phyloP scores from a whole-genome alignment of 805 yeast species.

The Lipomyces chichibuensis region DNA sequence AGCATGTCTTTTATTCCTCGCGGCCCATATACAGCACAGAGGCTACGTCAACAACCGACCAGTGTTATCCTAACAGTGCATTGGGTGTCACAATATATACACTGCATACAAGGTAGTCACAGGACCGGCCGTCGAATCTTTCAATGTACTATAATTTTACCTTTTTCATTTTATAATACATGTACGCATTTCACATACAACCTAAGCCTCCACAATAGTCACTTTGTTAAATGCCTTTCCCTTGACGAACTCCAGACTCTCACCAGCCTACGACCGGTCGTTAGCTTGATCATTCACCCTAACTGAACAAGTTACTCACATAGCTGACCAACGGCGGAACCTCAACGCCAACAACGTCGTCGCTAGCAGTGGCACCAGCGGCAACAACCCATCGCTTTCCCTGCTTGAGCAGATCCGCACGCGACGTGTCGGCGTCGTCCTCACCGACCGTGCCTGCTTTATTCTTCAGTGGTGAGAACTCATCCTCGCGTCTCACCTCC shows the following conservation, averaged over 20 bases:
- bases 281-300: slow-evolving; percentile 46
- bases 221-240: slow-evolving; percentile 48
- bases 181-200: not conserved
- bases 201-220: not conserved
- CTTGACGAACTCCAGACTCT: slow-evolving; percentile 60
- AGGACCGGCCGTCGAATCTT: too few species aligned
- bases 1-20: too few species aligned
- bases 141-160: too few species aligned
- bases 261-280: slow-evolving; percentile 52
- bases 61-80: too few species aligned
- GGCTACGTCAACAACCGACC: too few species aligned
- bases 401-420: slow-evolving; percentile 62
- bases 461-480: slow-evolving; percentile 93
- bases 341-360: slow-evolving; percentile 61
- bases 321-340: slow-evolving; percentile 77
- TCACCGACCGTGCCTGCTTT: slow-evolving; percentile 52
- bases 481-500: slow-evolving; percentile 83
- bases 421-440: slow-evolving; percentile 86
- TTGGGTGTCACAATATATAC: too few species aligned
- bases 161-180: not conserved
- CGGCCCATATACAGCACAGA: too few species aligned
- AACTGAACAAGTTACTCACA: slow-evolving; percentile 45
- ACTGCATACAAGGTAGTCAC: too few species aligned
- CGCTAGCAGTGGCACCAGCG: slow-evolving; percentile 58
- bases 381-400: slow-evolving; percentile 72